Evolutionary conservation across 2,329 filamentous ascomycete species (phyloP), one percentile per base, ranked within the genome.

Genomic region (Nothophoma quercina): DNA sequence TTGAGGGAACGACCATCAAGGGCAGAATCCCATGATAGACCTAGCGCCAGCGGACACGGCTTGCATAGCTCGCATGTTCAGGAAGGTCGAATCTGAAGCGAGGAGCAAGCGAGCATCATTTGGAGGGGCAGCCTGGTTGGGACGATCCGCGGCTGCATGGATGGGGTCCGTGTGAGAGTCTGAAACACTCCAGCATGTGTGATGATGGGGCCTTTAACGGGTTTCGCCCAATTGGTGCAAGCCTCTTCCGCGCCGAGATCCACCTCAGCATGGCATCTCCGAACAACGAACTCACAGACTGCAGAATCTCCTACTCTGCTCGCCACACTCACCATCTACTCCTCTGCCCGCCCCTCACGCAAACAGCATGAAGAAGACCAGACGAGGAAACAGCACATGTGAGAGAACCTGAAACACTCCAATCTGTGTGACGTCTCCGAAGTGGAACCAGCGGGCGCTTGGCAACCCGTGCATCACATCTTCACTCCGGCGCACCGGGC

Each of bases 131-230:
- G 50, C 33, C 47, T 34, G 47, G 42, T 42, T 47, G 36, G 36
- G 26, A n/a, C n/a, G 35, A 46, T 46, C 21, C 30, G 40, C 34
- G 29, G 41, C 4, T 21, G 48, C 41, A 51, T 40, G 40, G 41
- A 18, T 29, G 34, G 48, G 26, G 49, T 52, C 42, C 42, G 49
- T 52, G 49, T 51, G 16, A 35, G 36, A 47, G 21, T 53, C 50
- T 47, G 50, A 53, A 53, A 53, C 50, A 53, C 43, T 52, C 49
- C 42, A 53, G 25, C 43, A 39, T 36, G 44, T 34, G 32, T 30
- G 30, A 21, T 30, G 42, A 42, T 38, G 50, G 33, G 16, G 30
- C 50, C 50, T 53, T 40, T 43, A 53, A 32, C 25, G 42, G 43
- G 32, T 32, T 47, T 42, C 32, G 32, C 43, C 50, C 21, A 41